A percentile compares a stretch with the other conserved stretches of the same genome.
phyloP scores from a whole-genome alignment of 2,329 filamentous ascomycete genomes.

The Alternaria sp. region DNA sequence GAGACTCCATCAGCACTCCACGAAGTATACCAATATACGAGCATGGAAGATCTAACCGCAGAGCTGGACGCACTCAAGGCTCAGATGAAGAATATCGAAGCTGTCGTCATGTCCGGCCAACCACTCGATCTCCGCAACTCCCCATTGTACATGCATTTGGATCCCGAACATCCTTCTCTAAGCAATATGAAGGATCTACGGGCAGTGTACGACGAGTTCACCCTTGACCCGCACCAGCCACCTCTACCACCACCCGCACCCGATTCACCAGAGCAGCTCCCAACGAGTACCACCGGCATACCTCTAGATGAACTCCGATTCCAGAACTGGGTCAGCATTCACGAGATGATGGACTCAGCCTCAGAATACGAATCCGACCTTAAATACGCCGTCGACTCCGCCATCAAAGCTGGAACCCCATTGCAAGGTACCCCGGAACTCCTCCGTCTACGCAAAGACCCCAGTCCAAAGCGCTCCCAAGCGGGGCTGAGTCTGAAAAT shows the following conservation, averaged over 20 bases:
- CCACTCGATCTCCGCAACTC: constrained; percentile 45
- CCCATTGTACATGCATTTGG: constrained; percentile 47
- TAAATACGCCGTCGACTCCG: constrained; percentile 10
- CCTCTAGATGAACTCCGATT: constrained; percentile 55
- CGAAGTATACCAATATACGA: constrained; percentile 16
- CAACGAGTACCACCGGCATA: constrained; percentile 47
- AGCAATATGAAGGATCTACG: constrained; percentile 39
- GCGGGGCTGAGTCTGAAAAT: constrained; percentile 9
- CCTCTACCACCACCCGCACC: constrained; percentile 18
- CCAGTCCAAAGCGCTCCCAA: background rate
- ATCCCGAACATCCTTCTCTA: constrained; percentile 27
- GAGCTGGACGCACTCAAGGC: constrained; percentile 29
- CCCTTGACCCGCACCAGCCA: constrained; percentile 48
- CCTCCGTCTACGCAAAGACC: constrained; percentile 5
- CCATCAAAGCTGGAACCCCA: constrained; percentile 15
- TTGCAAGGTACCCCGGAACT: constrained; percentile 3
- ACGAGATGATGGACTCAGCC: constrained; percentile 53
- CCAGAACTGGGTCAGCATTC: constrained; percentile 57
- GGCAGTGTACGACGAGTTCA: constrained; percentile 53
- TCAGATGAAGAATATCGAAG: constrained; percentile 36
- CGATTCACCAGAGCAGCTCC: constrained; percentile 4
- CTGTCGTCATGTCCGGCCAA: constrained; percentile 40
- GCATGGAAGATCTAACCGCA: constrained; percentile 17
- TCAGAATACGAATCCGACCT: constrained; percentile 25
- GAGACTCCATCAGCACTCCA: background rate